phyloP scores from a whole-genome alignment of 2,329 filamentous ascomycete genomes.

The Chaetomiaceae sp. region DNA sequence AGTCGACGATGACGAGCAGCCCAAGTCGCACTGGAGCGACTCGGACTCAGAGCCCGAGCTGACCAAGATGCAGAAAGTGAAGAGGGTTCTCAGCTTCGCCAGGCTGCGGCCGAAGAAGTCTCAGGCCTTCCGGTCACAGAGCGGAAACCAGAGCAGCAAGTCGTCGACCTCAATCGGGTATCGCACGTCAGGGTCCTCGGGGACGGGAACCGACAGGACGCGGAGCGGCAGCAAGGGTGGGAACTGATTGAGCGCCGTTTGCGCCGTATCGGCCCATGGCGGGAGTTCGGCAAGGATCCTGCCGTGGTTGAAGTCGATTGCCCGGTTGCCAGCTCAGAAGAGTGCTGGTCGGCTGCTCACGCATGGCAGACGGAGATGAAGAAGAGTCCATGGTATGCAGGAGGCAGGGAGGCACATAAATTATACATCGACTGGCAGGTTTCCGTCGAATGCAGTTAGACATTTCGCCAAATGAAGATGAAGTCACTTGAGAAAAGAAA shows the following conservation, averaged over 20 bases:
- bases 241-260: neutral
- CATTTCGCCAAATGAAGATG: too few relatives aligned
- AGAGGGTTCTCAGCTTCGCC: constrained; percentile 12
- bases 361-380: neutral
- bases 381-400: too few relatives aligned
- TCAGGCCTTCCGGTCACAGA: neutral
- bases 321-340: neutral
- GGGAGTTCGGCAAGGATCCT: too few relatives aligned
- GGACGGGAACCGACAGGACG: neutral
- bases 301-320: too few relatives aligned
- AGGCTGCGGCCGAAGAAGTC: constrained; percentile 11
- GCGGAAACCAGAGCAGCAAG: neutral
- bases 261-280: too few relatives aligned
- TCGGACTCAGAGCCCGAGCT: constrained; percentile 2
- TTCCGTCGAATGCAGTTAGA: too few relatives aligned
- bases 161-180: neutral
- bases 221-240: neutral
- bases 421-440: too few relatives aligned
- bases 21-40: constrained; percentile 15
- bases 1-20: neutral
- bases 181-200: neutral
- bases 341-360: neutral
- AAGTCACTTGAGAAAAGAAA: too few relatives aligned
- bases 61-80: constrained; percentile 6
- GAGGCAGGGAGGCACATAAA: too few relatives aligned